Evolutionary conservation across 495 filamentous ascomycete species (phyloP), one percentile per base, ranked within the genome.

Genomic region (Lasiosphaeria miniovina): DNA sequence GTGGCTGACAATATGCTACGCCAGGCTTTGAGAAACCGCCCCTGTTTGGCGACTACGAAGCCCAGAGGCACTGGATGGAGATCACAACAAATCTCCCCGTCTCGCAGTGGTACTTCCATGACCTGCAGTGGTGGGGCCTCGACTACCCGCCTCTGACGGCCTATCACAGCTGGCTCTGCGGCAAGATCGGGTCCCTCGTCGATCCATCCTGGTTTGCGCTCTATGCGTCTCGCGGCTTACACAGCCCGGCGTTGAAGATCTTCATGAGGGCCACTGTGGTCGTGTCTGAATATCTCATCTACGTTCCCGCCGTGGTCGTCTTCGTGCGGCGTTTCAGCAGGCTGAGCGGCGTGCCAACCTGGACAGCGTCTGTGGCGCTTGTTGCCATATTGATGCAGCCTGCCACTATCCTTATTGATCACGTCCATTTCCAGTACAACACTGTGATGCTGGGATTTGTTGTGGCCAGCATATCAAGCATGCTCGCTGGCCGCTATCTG

Each of bases 381-480:
- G 87, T 88, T 24, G 94, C 93, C 0, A 87, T 98, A 53, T 80
- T 98, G 34, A 87, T 98, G 82, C 95, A 98, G 66, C 94, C 94
- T 6, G 88, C 84, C 2, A 91, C 89, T 6, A 94, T 97, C 55
- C 82, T 98, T 11, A 89, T 98, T 65, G 94, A 98, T 65, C 93
- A 98, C 68, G 90, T 90, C n/a, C 94, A 98, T 74, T 98, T 98
- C 72, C 94, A 98, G 75, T 98, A 96, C 70, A 98, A 98, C 71
- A 94, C 91, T 0, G 92, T 98, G 53, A 98, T 98, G 94, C 85
- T 98, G 5, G 94, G 95, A 0, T 83, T 97, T 24, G 80, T 92
- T 7, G 74, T 93, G 36, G 92, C 91, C 0, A 90, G 88, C 65
- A 84, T 96, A 78, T 92, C 91, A 41, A 91, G 90, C 71, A 89